phyloP scores from a whole-genome alignment of 192 early-diverging fungal genomes.

The Coemansia sp. region DNA sequence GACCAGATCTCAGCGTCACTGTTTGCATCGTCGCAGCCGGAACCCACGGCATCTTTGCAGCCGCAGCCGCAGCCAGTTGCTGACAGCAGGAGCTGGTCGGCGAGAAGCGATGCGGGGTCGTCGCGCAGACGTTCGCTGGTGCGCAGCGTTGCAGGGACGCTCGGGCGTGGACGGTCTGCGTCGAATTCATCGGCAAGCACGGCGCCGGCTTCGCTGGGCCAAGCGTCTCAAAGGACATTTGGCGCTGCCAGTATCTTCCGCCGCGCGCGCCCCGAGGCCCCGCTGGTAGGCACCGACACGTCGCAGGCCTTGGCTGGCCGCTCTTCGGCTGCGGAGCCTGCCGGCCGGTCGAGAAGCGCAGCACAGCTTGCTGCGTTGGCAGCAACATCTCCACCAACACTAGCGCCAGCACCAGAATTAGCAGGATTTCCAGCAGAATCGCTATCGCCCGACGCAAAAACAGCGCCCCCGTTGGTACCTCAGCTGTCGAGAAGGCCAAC shows the following conservation, averaged over 20 bases:
- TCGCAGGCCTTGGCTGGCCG: constrained; percentile 14
- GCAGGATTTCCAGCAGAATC: neutral
- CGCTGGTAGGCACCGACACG: constrained; percentile 25
- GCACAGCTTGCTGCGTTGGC: neutral
- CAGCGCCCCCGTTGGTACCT: neutral
- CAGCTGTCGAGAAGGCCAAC: constrained; percentile 9
- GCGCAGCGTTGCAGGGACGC: constrained; percentile 17
- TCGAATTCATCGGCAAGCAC: constrained; percentile 11
- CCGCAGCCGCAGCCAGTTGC: neutral
- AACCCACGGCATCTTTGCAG: neutral
- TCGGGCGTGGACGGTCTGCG: constrained; percentile 10
- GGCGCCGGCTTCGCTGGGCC: neutral
- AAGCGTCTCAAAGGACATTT: too few species aligned
- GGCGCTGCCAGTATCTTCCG: neutral
- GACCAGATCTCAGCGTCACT: constrained; percentile 33
- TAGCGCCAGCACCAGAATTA: neutral
- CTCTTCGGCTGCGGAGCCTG: neutral
- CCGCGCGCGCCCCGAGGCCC: constrained; percentile 3
- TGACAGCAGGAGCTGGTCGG: neutral
- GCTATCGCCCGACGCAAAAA: neutral
- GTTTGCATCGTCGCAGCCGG: constrained; percentile 13
- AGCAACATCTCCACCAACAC: neutral
- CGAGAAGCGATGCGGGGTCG: constrained; percentile 2
- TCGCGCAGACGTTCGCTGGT: constrained; percentile 22
- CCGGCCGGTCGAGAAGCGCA: neutral